A percentile compares a stretch with the other conserved stretches of the same genome.
phyloP scores from a whole-genome alignment of 2,329 filamentous ascomycete genomes.

The Microdochium nivale region DNA sequence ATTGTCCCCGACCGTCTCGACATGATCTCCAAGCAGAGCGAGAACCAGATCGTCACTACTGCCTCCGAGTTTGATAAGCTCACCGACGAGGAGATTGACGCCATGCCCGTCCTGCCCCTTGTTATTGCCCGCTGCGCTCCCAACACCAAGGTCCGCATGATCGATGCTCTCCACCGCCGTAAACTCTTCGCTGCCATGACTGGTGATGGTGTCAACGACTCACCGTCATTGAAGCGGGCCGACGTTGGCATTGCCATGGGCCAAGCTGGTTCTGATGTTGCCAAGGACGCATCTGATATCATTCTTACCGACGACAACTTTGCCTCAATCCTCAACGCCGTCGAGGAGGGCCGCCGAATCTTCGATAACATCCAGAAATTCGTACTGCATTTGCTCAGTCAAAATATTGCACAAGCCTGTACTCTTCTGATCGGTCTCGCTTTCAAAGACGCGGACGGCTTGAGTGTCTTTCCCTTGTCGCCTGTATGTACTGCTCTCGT shows the following conservation, averaged over 20 bases:
- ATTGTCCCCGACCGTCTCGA: constrained; percentile 35
- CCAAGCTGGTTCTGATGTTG: constrained; percentile 50
- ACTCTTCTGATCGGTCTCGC: constrained; percentile 54
- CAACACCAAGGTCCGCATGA: constrained; percentile 61
- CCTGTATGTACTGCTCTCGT: constrained; percentile 21
- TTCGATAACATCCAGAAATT: constrained; percentile 62
- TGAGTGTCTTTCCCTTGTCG: constrained; percentile 59
- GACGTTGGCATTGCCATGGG: constrained; percentile 64
- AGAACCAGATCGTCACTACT: constrained; percentile 48
- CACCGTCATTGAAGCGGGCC: constrained; percentile 50
- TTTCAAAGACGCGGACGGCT: constrained; percentile 48
- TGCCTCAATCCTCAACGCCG: constrained; percentile 53
- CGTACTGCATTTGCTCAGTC: constrained; percentile 30
- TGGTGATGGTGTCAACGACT: constrained; percentile 58
- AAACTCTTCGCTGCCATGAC: constrained; percentile 54
- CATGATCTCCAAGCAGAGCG: constrained; percentile 36
- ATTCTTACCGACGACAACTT: constrained; percentile 60
- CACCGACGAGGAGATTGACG: constrained; percentile 49
- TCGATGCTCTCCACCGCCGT: constrained; percentile 54
- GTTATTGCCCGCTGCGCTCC: constrained; percentile 57
- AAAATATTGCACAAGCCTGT: constrained; percentile 54
- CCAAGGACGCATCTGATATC: constrained; percentile 28
- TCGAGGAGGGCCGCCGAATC: constrained; percentile 54
- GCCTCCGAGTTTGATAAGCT: constrained; percentile 51
- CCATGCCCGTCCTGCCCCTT: constrained; percentile 46